Base-by-base conservation (phyloP, 2,329 filamentous ascomycete species). In the Dactylellina sp. region DNA sequence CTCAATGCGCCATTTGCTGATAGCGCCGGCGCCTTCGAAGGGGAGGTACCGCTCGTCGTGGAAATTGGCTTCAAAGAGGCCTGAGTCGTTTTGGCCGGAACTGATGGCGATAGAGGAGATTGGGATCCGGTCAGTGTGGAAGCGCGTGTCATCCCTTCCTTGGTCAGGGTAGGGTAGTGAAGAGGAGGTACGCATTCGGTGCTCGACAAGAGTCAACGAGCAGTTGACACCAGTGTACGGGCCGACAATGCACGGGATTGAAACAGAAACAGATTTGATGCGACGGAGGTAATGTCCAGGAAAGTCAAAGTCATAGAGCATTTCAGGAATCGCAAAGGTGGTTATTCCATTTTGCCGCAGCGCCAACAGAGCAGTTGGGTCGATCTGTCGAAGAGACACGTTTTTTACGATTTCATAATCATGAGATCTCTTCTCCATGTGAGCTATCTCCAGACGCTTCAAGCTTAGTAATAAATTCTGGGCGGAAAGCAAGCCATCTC, bases 251-350 rank as follows among this genome's bases (percentile, higher is more conserved):
- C 77, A 80, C 0, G 80, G 81, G 7, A 83, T 79, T 0, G 80
- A 77, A 0, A 83, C 16, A 0, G 78, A 44, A 0, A 83, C 79
- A 32, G 78, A 75, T 16, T 76, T 77, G 64, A 83, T 80, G 4
- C 81, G 79, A 0, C 82, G 80, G 12, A 78, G 50, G 76, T 82
- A 83, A 76, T 83, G 82, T 1, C 82, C 81, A 0, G 82, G 82
- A 66, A 79, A 82, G 77, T 83, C 81, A 20, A 82, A 66, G 76
- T 83, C 82, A 68, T 80, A 83, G 2, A 81, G 44, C 1, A 76
- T 25, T 76, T 83, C 81, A 0, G 79, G 78, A 1, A 83, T 18
- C 11, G 65, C 42, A 60, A 82, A 79, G 12, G 64, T 57, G 25
- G 46, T 55, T 2, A 9, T 56, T 6, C 79, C 80, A 7, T 24